Evolutionary conservation across 495 filamentous ascomycete species (phyloP), one percentile per base, ranked within the genome.

Genomic region (Wilcoxina mikolae): DNA sequence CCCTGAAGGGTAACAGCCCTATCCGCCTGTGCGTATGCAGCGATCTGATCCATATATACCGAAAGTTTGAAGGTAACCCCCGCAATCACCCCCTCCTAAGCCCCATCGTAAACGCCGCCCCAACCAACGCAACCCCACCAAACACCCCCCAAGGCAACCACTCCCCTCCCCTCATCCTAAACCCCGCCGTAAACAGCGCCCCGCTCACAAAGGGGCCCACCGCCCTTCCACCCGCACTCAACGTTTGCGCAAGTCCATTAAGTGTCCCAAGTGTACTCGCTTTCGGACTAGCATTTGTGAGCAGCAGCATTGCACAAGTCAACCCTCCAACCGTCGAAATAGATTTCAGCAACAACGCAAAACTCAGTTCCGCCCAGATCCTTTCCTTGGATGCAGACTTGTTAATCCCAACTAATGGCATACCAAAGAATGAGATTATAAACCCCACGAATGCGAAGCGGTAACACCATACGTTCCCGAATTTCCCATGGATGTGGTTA

Each of bases 241-340:
- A 78, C 0, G 87, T 93, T 68, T 98, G 91, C 2, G 91, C 91
- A 18, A 98, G 79, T 26, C 91, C 91, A 58, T 96, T 95, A 26
- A 98, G 71, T 0, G 84, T 89, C 10, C 91, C 91, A 0, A 98
- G 74, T 2, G 87, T 87, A 18, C 82, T 81, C 65, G 94, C 77
- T 29, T 87, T 85, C 0, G 85, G 87, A 1, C 86, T 85, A 1
- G 85, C 87, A 62, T 98, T 98, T 23, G 90, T 98, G 60, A 98
- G 83, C 65, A 98, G 67, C 39, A 96, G 72, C 65, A 98, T 77
- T 2, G 87, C 85, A 65, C 84, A 87, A 28, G 93, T 94, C 51
- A 98, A 69, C 0, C 88, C 89, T 7, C 86, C 86, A 0, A 98
- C 86, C 3, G 90, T 77, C 29, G 85, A 83, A 4, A 95, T 78